These are phyloP conservation scores for Annulohypoxylon bovei DNA, from an alignment of 495 filamentous ascomycete genomes.

Conservation along the genomic window DNA sequence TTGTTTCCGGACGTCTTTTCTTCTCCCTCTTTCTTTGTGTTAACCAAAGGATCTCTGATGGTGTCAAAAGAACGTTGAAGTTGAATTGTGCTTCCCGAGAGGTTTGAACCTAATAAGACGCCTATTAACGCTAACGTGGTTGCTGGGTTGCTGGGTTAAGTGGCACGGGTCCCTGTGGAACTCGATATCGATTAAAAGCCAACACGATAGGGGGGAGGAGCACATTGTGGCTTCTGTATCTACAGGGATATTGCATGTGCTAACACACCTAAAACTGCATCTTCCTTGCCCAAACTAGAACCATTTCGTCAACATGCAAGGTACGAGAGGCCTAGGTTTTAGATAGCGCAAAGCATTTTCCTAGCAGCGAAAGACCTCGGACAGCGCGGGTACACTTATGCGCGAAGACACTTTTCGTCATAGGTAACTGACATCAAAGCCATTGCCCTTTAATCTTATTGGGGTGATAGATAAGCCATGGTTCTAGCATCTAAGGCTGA, in stretches of 20 bases:
- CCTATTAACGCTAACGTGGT: conserved; percentile 4
- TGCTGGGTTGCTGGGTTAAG: conserved; percentile 12
- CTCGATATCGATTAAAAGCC: conserved; percentile 3
- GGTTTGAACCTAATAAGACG: conserved; percentile 6
- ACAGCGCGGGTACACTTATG: not conserved
- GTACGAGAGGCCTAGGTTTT: conserved; percentile 21
- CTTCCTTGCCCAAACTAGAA: conserved; percentile 26
- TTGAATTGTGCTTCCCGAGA: conserved; percentile 1
- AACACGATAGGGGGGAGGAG: conserved; percentile 16
- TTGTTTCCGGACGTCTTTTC: conserved; percentile 11
- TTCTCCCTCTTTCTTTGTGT: conserved; percentile 20
- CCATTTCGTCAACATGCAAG: conserved; percentile 38
- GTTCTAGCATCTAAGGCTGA: not conserved
- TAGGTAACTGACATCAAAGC: not conserved
- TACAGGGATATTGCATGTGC: conserved; percentile 35
- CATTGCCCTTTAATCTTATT: not conserved
- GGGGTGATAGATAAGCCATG: not conserved
- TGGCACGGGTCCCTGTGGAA: conserved; percentile 17
- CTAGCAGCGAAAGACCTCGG: not conserved
- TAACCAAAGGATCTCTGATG: conserved; percentile 16
- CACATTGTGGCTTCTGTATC: conserved; percentile 17
- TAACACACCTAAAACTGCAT: conserved; percentile 34
- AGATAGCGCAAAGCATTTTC: not conserved
- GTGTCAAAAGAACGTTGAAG: conserved; percentile 22
- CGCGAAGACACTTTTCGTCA: not conserved